phyloP scores from a whole-genome alignment of 441 rosid genomes.

The Gossypium schwendimanii region DNA sequence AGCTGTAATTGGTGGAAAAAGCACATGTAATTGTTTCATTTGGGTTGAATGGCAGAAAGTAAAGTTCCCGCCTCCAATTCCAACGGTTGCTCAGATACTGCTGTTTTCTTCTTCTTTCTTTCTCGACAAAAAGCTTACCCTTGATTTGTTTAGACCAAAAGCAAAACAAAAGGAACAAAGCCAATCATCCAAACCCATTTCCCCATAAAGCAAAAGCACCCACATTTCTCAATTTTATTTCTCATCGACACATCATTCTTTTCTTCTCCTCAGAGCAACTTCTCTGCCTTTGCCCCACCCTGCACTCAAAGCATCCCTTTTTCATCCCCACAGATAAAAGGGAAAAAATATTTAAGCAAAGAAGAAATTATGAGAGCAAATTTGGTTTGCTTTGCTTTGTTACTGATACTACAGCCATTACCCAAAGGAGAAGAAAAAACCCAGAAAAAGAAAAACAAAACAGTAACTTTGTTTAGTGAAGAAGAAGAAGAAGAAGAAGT shows the following conservation, averaged over 20 bases:
- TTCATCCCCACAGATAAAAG: constrained; percentile 13
- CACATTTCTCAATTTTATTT: background rate
- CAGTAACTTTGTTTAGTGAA: background rate
- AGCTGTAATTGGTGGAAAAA: background rate
- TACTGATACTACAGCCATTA: background rate
- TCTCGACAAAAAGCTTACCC: background rate
- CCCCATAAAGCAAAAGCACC: constrained; percentile 25
- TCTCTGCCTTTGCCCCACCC: constrained; percentile 50
- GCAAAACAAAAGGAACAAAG: background rate
- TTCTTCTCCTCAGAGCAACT: constrained; percentile 51
- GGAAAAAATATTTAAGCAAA: background rate
- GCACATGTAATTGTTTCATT: background rate
- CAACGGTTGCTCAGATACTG: background rate
- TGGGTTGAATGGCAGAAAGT: background rate
- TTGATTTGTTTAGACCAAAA: background rate
- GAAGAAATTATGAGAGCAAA: constrained; percentile 6
- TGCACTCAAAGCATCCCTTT: constrained; percentile 56
- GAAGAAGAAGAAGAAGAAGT: background rate
- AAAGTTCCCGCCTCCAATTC: background rate
- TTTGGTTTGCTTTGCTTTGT: background rate
- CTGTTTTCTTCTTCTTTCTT: background rate
- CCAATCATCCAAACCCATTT: background rate
- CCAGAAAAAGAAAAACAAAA: background rate
- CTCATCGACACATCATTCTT: constrained; percentile 28
- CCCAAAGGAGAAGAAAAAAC: background rate